Evolutionary conservation across 2,329 filamentous ascomycete genomes (phyloP).

Genomic region (Blastomyces emzantsi): DNA sequence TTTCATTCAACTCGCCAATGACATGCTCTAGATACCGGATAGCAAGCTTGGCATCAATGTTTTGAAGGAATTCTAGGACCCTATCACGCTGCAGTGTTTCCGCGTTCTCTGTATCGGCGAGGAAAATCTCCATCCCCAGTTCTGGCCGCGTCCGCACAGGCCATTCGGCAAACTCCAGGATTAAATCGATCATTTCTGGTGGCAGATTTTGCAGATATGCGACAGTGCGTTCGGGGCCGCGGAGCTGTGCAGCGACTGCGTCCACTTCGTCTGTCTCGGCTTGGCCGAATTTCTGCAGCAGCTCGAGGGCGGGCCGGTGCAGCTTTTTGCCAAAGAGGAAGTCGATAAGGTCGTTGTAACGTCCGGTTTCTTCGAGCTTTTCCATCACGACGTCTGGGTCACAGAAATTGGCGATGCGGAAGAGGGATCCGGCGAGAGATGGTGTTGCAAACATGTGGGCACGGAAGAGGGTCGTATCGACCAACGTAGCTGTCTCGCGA

Average conservation of each 20-base stretch:
- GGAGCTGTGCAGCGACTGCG: conserved; percentile 42
- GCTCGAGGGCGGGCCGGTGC: conserved; percentile 74
- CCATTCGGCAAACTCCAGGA: conserved; percentile 88
- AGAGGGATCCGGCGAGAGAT: conserved; percentile 74
- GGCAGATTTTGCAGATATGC: conserved; percentile 84
- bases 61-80: conserved; percentile 64
- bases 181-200: conserved; percentile 78
- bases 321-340: conserved; percentile 94
- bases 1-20: conserved; percentile 75
- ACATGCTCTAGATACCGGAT: conserved; percentile 83
- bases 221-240: conserved; percentile 75
- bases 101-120: conserved; percentile 89
- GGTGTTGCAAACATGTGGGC: conserved; percentile 91
- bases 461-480: conserved; percentile 90
- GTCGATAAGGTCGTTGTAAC: conserved; percentile 92
- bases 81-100: conserved; percentile 72
- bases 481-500: conserved; percentile 66
- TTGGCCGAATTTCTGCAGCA: conserved; percentile 72
- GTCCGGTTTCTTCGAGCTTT: conserved; percentile 74
- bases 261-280: conserved; percentile 27
- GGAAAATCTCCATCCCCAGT: conserved; percentile 83
- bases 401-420: conserved; percentile 94
- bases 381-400: conserved; percentile 93
- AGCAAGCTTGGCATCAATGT: conserved; percentile 62
- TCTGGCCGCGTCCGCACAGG: conserved; percentile 62